Percentiles rank a stretch among this genome's conserved stretches.
These are phyloP conservation scores for Aquilaria sinensis DNA, from an alignment of 345 rosid genomes.

Conservation along the genomic window DNA sequence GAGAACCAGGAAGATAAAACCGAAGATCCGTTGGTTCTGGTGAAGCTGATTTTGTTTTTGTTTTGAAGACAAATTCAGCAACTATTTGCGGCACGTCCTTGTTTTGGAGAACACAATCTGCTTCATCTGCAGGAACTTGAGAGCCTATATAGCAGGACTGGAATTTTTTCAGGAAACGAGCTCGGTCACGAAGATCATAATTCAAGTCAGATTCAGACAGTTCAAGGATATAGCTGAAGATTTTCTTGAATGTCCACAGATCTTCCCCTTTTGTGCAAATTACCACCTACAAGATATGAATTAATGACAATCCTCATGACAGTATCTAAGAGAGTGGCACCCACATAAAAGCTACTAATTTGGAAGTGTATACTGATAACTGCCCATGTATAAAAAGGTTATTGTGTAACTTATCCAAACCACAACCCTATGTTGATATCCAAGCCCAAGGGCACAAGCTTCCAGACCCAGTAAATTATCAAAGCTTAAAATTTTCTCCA, in stretches of 20 bases:
- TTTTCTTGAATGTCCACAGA: slow-evolving; percentile 36
- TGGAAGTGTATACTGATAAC: too few species aligned
- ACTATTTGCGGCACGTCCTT: slow-evolving; percentile 33
- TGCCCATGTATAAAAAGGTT: too few species aligned
- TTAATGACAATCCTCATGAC: neutral
- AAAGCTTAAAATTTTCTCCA: too few species aligned
- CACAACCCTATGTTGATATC: too few species aligned
- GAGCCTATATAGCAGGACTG: slow-evolving; percentile 30
- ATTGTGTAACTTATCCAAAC: too few species aligned
- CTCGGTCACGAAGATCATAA: slow-evolving; percentile 93
- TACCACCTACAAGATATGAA: slow-evolving; percentile 47
- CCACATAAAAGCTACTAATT: too few species aligned
- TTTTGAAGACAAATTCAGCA: slow-evolving; percentile 52
- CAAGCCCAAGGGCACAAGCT: too few species aligned
- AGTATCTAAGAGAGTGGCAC: neutral
- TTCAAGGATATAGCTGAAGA: slow-evolving; percentile 71
- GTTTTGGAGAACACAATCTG: slow-evolving; percentile 26
- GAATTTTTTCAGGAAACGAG: slow-evolving; percentile 67
- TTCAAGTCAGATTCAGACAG: slow-evolving; percentile 74
- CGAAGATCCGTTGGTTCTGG: slow-evolving; percentile 42
- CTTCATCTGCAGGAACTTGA: slow-evolving; percentile 33
- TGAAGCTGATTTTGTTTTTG: slow-evolving; percentile 36
- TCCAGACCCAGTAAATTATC: too few species aligned
- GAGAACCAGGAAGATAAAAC: slow-evolving; percentile 92
- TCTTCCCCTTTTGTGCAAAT: slow-evolving; percentile 44